Evolutionary conservation across 1,284 basidiomycete genomes (phyloP).

Genomic region (Sanghuangporus baumii): DNA sequence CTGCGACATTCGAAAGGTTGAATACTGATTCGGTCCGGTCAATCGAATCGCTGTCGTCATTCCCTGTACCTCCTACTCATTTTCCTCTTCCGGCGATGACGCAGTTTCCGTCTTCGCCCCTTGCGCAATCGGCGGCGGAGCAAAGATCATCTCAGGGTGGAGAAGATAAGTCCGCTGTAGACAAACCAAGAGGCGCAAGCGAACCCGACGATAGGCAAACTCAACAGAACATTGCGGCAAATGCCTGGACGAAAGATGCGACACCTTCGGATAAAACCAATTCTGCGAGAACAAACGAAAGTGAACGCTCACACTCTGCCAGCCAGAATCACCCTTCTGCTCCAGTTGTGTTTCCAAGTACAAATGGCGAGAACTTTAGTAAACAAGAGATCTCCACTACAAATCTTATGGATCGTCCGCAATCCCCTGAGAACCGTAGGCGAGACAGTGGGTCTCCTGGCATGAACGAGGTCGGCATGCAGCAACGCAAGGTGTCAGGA

Average conservation of each 20-base stretch:
- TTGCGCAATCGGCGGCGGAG: not conserved
- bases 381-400: not conserved
- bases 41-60: constrained; percentile 61
- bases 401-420: not conserved
- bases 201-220: not conserved
- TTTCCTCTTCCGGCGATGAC: constrained; percentile 52
- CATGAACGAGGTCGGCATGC: constrained; percentile 4
- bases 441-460: not conserved
- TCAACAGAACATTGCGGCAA: not conserved
- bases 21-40: constrained; percentile 40
- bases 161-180: not conserved
- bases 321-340: constrained; percentile 2
- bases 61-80: constrained; percentile 65
- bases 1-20: constrained; percentile 18
- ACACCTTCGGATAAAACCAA: not conserved
- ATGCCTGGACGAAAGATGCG: not conserved
- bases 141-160: not conserved
- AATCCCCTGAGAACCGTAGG: not conserved
- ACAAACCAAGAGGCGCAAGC: not conserved
- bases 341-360: not conserved
- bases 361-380: not conserved
- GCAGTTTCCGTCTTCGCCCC: constrained; percentile 6
- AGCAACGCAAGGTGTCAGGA: constrained; percentile 21
- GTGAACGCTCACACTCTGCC: not conserved
- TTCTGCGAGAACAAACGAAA: constrained; percentile 3